A percentile compares a stretch with the other conserved stretches of the same genome.
These are phyloP conservation scores for Ananas comosus DNA, from an alignment of 176 grass and related monocot genomes.

Conservation along the genomic window DNA sequence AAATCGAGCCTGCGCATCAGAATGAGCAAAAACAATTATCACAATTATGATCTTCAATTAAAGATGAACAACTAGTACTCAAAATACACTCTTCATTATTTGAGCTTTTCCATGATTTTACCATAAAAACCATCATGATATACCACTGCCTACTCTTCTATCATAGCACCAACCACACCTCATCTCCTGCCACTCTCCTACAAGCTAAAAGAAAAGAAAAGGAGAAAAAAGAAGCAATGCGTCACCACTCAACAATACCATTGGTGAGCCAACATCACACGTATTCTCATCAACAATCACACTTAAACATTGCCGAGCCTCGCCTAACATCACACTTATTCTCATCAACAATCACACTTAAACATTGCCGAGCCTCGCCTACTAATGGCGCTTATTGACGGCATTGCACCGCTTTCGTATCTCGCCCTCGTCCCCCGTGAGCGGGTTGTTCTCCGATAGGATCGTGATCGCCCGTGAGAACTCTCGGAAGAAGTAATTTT, in stretches of 20 bases:
- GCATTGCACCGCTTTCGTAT: constrained; percentile 27
- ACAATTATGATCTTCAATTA: no score
- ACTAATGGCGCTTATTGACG: constrained; percentile 15
- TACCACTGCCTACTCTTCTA: no score
- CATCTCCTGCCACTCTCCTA: neutral
- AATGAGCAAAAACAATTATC: no score
- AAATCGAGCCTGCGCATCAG: no score
- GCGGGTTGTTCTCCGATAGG: constrained; percentile 27
- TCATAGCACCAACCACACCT: no score
- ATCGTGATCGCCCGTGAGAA: constrained; percentile 16
- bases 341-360: neutral
- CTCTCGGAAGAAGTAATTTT: constrained; percentile 26
- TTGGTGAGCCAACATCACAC: neutral
- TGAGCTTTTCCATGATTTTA: no score
- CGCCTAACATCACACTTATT: neutral
- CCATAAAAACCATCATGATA: no score
- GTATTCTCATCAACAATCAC: neutral
- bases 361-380: neutral
- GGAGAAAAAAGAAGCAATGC: neutral
- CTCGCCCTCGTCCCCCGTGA: constrained; percentile 32
- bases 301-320: neutral
- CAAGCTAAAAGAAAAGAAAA: neutral
- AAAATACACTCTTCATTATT: no score
- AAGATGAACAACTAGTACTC: no score
- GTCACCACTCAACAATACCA: neutral